Evolutionary conservation across 2,329 filamentous ascomycete genomes (phyloP).

Genomic region (Colletotrichum aenigma): DNA sequence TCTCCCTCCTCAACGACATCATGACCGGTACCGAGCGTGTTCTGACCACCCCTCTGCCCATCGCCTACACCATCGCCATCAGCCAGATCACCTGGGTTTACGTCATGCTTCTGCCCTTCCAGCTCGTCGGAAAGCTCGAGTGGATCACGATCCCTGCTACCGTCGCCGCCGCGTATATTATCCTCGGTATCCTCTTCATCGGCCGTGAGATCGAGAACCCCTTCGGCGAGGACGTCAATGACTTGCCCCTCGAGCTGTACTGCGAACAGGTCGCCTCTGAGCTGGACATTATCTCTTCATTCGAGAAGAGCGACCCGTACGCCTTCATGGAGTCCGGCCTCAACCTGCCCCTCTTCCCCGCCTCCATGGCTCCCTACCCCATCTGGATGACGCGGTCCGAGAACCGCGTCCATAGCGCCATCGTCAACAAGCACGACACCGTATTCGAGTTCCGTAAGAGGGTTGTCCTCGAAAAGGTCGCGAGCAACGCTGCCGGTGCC

Average conservation of each 20-base stretch:
- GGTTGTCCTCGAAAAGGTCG: constrained; percentile 13
- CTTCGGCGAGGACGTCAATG: constrained; percentile 84
- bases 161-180: constrained; percentile 77
- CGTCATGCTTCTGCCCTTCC: constrained; percentile 80
- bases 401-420: constrained; percentile 39
- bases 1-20: constrained; percentile 73
- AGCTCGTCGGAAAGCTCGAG: constrained; percentile 66
- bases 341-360: constrained; percentile 63
- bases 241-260: constrained; percentile 77
- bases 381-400: constrained; percentile 46
- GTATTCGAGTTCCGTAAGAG: constrained; percentile 23
- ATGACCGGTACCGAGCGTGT: constrained; percentile 77
- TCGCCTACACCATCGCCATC: constrained; percentile 85
- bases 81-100: constrained; percentile 88
- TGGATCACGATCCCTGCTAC: constrained; percentile 83
- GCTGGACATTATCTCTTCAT: constrained; percentile 70
- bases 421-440: constrained; percentile 42
- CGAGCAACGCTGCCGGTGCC: background rate
- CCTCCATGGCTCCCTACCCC: constrained; percentile 43
- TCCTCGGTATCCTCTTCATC: constrained; percentile 75
- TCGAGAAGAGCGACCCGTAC: constrained; percentile 20
- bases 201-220: constrained; percentile 86
- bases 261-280: constrained; percentile 77
- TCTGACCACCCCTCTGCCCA: constrained; percentile 79
- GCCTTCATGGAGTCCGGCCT: constrained; percentile 39